Evolutionary conservation across 1,139 yeast species (phyloP).

Genomic region (Zygoascus hellenicus): DNA sequence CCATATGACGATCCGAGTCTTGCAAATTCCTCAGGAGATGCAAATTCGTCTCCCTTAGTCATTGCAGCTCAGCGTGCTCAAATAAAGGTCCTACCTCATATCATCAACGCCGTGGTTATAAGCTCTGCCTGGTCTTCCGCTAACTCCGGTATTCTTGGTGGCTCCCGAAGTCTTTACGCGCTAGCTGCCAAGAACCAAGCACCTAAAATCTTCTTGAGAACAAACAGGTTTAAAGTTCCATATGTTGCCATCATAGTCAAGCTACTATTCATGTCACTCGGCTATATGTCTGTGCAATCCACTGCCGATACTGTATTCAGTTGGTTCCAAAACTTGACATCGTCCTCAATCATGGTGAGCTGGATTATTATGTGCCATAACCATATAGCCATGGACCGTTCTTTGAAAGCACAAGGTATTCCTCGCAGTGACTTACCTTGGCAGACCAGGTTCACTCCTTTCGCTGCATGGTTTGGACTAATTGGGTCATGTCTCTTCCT

Average conservation of each 20-base stretch:
- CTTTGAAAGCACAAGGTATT: constrained; percentile 60
- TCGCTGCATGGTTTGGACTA: constrained; percentile 61
- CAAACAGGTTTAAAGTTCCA: constrained; percentile 53
- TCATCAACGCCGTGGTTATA: constrained; percentile 62
- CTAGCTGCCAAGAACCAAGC: constrained; percentile 52
- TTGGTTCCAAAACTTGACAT: constrained; percentile 70
- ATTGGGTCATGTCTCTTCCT: constrained; percentile 51
- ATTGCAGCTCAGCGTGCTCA: constrained; percentile 57
- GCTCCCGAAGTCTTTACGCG: constrained; percentile 49
- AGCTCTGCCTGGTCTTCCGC: constrained; percentile 61
- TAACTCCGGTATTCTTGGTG: constrained; percentile 57
- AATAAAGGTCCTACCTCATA: constrained; percentile 55
- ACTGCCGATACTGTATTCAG: constrained; percentile 53
- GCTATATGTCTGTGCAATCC: constrained; percentile 55
- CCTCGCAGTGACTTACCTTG: constrained; percentile 47
- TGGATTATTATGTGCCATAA: constrained; percentile 40
- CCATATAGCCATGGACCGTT: constrained; percentile 47
- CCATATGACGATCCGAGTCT: constrained; percentile 57
- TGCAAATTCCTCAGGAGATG: constrained; percentile 30
- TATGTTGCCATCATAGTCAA: constrained; percentile 37
- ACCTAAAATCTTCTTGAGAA: constrained; percentile 45
- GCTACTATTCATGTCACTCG: constrained; percentile 38
- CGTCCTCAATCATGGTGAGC: constrained; percentile 42
- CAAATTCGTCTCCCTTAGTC: constrained; percentile 64
- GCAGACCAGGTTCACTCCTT: constrained; percentile 39